Evolutionary conservation across 805 yeast species (phyloP).

Genomic region (Saturnispora diversa): DNA sequence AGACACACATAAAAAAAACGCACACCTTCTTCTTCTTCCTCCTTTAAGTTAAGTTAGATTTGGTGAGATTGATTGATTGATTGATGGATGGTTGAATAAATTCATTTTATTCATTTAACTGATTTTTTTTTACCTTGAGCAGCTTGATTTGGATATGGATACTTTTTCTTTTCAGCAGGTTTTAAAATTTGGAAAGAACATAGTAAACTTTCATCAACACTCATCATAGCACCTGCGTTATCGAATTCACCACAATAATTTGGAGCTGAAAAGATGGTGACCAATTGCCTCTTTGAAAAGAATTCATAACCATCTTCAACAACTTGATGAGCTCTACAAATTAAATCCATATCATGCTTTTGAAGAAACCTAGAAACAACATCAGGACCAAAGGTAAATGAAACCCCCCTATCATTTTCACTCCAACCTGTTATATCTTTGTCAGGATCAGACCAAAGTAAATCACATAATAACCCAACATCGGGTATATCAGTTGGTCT

Average conservation of each 20-base stretch:
- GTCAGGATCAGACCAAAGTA: conserved; percentile 98
- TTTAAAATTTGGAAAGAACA: conserved; percentile 95
- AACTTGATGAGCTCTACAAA: conserved; percentile 98
- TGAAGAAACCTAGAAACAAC: conserved; percentile 94
- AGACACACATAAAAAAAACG: too few relatives aligned
- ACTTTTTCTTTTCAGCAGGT: conserved; percentile 95
- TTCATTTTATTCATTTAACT: neutral
- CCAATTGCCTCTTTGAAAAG: conserved; percentile 91
- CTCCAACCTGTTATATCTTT: conserved; percentile 98
- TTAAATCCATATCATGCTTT: conserved; percentile 95
- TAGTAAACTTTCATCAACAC: conserved; percentile 90
- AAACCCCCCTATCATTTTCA: conserved; percentile 97
- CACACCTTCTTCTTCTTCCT: too few relatives aligned
- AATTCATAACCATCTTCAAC: conserved; percentile 99
- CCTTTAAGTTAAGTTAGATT: too few relatives aligned
- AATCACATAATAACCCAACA: conserved; percentile 91
- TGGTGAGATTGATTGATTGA: neutral
- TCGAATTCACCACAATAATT: conserved; percentile 99
- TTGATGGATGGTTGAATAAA: neutral
- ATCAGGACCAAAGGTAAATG: conserved; percentile 99
- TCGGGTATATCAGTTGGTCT: conserved; percentile 99
- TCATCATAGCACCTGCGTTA: conserved; percentile 99
- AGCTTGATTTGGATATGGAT: conserved; percentile 18
- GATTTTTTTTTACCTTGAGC: conserved; percentile 7
- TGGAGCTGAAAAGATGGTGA: conserved; percentile 93